A percentile compares a stretch with the other conserved stretches of the same genome.
Evolutionary conservation across 768 basidiomycete genomes (phyloP).

Genomic region (Suillus bovinus): DNA sequence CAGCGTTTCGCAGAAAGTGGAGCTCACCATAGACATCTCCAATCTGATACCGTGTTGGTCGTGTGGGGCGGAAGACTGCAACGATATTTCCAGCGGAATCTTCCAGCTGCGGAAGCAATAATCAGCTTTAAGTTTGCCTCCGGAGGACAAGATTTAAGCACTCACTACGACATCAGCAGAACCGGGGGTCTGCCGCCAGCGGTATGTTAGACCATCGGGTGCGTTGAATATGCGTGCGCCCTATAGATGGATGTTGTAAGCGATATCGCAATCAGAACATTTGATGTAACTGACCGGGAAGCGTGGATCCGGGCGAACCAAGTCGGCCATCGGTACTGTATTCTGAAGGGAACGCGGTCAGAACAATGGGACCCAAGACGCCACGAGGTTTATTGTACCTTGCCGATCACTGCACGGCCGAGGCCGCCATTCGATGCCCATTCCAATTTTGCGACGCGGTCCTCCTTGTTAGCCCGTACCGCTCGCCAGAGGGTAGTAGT

Average conservation of each 20-base stretch:
- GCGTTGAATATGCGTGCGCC: slow-evolving; percentile 74
- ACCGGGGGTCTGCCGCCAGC: slow-evolving; percentile 71
- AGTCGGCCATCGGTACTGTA: slow-evolving; percentile 78
- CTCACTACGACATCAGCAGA: slow-evolving; percentile 62
- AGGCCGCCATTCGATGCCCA: slow-evolving; percentile 84
- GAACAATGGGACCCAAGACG: slow-evolving; percentile 16
- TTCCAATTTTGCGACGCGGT: slow-evolving; percentile 85
- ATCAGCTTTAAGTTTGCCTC: slow-evolving; percentile 9
- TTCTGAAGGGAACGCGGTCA: slow-evolving; percentile 48
- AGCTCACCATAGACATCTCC: slow-evolving; percentile 87
- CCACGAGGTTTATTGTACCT: slow-evolving; percentile 46
- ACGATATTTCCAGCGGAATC: slow-evolving; percentile 69
- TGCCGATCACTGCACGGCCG: slow-evolving; percentile 83
- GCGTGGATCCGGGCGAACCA: slow-evolving; percentile 69
- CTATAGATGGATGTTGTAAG: slow-evolving; percentile 37
- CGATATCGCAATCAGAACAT: slow-evolving; percentile 7
- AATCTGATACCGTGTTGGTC: slow-evolving; percentile 78
- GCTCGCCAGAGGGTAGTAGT: slow-evolving; percentile 79
- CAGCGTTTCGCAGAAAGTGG: slow-evolving; percentile 77
- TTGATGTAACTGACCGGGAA: slow-evolving; percentile 49
- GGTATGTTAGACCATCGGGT: slow-evolving; percentile 78
- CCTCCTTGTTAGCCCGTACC: slow-evolving; percentile 84
- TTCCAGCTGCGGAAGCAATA: slow-evolving; percentile 53
- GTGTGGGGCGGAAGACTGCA: slow-evolving; percentile 78
- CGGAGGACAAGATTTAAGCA: slow-evolving; percentile 15